phyloP scores from a whole-genome alignment of 345 rosid genomes.

The Turritis glabra region DNA sequence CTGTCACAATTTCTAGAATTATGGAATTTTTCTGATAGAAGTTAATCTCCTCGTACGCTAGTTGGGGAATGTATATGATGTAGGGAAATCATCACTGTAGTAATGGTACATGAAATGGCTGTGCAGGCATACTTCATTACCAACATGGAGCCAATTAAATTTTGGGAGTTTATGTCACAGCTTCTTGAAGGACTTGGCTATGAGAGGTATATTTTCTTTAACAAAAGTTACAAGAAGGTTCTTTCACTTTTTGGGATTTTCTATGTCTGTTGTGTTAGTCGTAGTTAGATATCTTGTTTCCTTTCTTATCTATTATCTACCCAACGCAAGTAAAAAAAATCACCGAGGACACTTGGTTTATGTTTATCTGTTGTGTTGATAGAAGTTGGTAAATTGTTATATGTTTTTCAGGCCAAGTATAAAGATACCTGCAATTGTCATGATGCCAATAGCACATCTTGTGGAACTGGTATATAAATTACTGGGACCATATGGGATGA shows the following conservation, averaged over 20 bases:
- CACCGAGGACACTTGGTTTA: background rate
- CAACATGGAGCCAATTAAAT: constrained; percentile 85
- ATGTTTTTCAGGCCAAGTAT: constrained; percentile 76
- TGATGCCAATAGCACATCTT: constrained; percentile 87
- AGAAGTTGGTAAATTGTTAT: constrained; percentile 18
- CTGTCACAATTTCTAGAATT: background rate
- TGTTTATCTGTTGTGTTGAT: background rate
- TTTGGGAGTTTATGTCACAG: constrained; percentile 80
- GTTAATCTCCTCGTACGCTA: background rate
- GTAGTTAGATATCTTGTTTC: background rate
- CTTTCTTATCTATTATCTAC: background rate
- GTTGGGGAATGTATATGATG: background rate
- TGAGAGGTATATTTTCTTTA: constrained; percentile 56
- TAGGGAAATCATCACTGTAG: no score
- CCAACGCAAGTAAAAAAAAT: background rate
- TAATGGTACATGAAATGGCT: background rate
- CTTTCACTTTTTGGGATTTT: background rate
- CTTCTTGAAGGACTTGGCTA: constrained; percentile 83
- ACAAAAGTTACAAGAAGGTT: background rate
- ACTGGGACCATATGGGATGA: constrained; percentile 86
- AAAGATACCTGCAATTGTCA: constrained; percentile 67
- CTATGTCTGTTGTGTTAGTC: background rate
- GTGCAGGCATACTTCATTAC: constrained; percentile 86
- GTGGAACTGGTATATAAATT: constrained; percentile 67
- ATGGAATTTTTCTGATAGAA: background rate